Evolutionary conservation across 768 basidiomycete species (phyloP), one percentile per base, ranked within the genome.

Genomic region (Lactarius sanguifluus): DNA sequence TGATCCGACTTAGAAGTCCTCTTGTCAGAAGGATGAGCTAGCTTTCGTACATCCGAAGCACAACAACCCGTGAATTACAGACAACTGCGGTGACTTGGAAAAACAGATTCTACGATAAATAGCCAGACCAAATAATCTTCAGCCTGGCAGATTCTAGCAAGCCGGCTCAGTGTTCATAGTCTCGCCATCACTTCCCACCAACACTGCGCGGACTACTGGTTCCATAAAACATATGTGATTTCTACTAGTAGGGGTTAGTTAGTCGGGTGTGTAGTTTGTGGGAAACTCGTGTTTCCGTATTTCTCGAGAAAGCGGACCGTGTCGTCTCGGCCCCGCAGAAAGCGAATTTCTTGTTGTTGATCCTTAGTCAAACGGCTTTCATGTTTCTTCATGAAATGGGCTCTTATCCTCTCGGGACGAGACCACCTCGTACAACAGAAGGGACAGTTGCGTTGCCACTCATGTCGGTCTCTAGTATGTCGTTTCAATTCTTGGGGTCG

Each of bases 321-420:
- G n/a, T 55, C 8, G 3, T 43, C 20, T 2, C 1, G 58, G 25
- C 64, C 58, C 28, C 28, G 40, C 38, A 65, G 36, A 30, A 1
- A 16, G 10, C 12, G 2, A 43, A 65, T 34, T 32, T 34, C 32
- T 59, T 16, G 20, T n/a, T 16, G 28, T 4, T 28, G 40, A n/a
- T 55, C 52, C 10, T 59, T 13, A 2, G 40, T 60, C 38, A 65
- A 60, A 25, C 16, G 9, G 13, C 25, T 5, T 30, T 23, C 3
- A 8, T 65, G 64, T n/a, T 10, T 1, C n/a, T 9, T 13, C 34
- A 52, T 23, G n/a, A 59, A 40, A 60, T 65, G 64, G 5, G 1
- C 20, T 20, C 41, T 59, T n/a, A 65, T 65, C 40, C 18, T 54
- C 13, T 54, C 58, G 16, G 64, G 36, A n/a, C 64, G 64, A 9